A percentile compares a stretch with the other conserved stretches of the same genome.
These are phyloP conservation scores for Yamadazyma trypodendri DNA, from an alignment of 1,139 yeast genomes.

Conservation along the genomic window DNA sequence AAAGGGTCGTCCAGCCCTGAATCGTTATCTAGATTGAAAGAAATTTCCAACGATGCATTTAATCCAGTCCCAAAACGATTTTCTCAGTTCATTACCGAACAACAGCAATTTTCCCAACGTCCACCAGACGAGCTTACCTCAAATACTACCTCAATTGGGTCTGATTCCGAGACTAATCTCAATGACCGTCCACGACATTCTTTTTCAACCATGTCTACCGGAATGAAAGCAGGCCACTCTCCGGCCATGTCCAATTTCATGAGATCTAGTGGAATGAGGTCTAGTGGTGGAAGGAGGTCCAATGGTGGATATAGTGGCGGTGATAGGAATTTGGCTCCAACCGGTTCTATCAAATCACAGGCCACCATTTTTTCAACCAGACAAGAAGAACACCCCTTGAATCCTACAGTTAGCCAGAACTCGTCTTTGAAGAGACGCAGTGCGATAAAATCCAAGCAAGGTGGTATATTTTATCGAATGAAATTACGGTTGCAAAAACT, in stretches of 20 bases:
- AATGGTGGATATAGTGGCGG: constrained; percentile 1
- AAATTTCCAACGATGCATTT: constrained; percentile 12
- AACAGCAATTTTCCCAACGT: constrained; percentile 28
- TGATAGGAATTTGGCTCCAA: constrained; percentile 18
- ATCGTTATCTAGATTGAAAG: constrained; percentile 6
- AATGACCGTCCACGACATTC: constrained; percentile 3
- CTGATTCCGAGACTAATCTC: constrained; percentile 17
- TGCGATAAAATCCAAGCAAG: constrained; percentile 37
- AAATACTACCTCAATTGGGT: constrained; percentile 24
- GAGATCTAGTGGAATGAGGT: constrained; percentile 2
- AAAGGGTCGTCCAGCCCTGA: constrained; percentile 6
- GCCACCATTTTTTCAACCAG: constrained; percentile 49
- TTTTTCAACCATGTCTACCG: constrained; percentile 4
- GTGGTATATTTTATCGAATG: constrained; percentile 31
- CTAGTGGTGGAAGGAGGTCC: background rate
- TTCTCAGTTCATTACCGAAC: constrained; percentile 43
- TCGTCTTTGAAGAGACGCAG: constrained; percentile 27
- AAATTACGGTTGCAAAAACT: constrained; percentile 26
- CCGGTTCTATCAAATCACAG: constrained; percentile 44
- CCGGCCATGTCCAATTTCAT: constrained; percentile 6
- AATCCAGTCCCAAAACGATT: constrained; percentile 44
- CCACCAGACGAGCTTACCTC: constrained; percentile 27
- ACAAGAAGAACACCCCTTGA: constrained; percentile 16
- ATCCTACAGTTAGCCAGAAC: constrained; percentile 14
- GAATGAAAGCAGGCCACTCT: constrained; percentile 4